A percentile compares a stretch with the other conserved stretches of the same genome.
phyloP scores from a whole-genome alignment of 306 rosid genomes.

The Casuarina glauca region DNA sequence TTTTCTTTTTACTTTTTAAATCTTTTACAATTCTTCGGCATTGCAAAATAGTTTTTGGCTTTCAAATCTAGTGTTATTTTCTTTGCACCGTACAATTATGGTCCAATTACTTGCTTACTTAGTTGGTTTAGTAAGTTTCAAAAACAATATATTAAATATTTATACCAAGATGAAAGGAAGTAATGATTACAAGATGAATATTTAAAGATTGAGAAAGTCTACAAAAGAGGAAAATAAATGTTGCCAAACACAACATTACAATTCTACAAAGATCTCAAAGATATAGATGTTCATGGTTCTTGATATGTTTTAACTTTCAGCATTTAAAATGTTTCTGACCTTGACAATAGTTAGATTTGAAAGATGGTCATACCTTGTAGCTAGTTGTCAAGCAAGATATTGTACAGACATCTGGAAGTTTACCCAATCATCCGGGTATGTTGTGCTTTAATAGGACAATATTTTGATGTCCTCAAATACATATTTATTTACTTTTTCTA shows the following conservation, averaged over 20 bases:
- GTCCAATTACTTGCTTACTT: too few relatives aligned
- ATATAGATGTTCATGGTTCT: background rate
- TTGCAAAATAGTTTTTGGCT: too few relatives aligned
- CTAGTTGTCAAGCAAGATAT: slow-evolving; percentile 85
- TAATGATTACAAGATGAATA: background rate
- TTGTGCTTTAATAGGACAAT: slow-evolving; percentile 9
- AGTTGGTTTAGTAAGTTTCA: background rate
- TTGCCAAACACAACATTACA: background rate
- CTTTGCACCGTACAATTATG: too few relatives aligned
- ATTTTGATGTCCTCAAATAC: background rate
- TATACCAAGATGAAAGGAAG: background rate
- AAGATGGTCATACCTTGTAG: slow-evolving; percentile 99
- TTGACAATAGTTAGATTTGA: slow-evolving; percentile 78
- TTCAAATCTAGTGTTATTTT: too few relatives aligned
- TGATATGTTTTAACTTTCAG: slow-evolving; percentile 10
- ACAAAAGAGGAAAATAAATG: background rate
- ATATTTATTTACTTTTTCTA: background rate
- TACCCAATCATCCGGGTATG: slow-evolving; percentile 68
- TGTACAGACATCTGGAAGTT: slow-evolving; percentile 55
- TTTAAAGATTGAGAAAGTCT: background rate
- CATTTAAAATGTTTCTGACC: slow-evolving; percentile 34
- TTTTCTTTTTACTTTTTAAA: too few relatives aligned
- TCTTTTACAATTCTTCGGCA: too few relatives aligned
- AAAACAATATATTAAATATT: background rate
- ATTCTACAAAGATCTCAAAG: background rate